These are phyloP conservation scores for Boletellus deceptivus DNA, from an alignment of 1,284 basidiomycete species.

Conservation along the genomic window DNA sequence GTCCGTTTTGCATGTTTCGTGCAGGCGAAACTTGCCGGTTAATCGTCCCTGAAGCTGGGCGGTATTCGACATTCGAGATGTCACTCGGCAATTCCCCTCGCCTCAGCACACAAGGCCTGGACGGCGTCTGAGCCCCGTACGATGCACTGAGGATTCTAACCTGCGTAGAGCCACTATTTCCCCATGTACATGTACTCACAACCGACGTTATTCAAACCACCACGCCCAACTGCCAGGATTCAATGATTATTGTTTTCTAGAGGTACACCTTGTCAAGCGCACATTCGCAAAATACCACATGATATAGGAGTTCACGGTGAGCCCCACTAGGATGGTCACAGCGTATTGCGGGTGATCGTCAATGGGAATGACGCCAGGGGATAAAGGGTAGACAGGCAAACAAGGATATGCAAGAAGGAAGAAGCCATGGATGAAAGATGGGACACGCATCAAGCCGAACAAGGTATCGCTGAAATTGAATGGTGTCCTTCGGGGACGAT, in stretches of 20 bases:
- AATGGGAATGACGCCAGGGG: background rate
- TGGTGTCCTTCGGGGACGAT: constrained; percentile 4
- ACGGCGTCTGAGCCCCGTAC: too few species aligned
- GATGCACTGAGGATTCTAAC: too few species aligned
- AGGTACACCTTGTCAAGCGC: constrained; percentile 29
- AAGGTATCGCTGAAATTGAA: constrained; percentile 20
- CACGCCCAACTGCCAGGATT: too few species aligned
- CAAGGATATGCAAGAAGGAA: constrained; percentile 27
- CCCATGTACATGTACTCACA: too few species aligned
- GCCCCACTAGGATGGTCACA: constrained; percentile 8
- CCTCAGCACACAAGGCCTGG: too few species aligned
- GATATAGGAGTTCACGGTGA: constrained; percentile 11
- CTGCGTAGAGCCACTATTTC: too few species aligned
- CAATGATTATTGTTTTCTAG: constrained; percentile 26
- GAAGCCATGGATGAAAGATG: constrained; percentile 8
- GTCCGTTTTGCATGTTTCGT: too few species aligned
- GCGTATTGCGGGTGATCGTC: constrained; percentile 3
- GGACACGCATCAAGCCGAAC: constrained; percentile 2
- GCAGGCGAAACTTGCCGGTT: too few species aligned
- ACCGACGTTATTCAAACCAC: too few species aligned
- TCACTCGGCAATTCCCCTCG: too few species aligned
- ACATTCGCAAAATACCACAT: constrained; percentile 14
- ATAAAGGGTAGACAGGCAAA: background rate
- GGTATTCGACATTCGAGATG: too few species aligned
- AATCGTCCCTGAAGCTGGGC: too few species aligned